phyloP scores from a whole-genome alignment of 208 protist species.

The Leptomonas seymouri region DNA sequence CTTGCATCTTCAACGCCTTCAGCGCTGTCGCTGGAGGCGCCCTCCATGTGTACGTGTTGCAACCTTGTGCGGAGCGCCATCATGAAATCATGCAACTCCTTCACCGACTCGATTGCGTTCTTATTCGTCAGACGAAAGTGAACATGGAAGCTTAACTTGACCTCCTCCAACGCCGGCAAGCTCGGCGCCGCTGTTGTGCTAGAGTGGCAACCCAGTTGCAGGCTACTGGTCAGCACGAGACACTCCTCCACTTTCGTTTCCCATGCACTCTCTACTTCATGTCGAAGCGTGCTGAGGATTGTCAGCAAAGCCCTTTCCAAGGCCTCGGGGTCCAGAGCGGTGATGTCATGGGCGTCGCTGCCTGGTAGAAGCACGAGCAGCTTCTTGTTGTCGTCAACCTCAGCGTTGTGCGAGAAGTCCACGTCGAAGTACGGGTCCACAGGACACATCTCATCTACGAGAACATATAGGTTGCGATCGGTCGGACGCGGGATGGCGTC shows the following conservation, averaged over 20 bases:
- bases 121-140: conserved; percentile 68
- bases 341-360: neutral
- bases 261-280: conserved; percentile 45
- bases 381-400: neutral
- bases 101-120: conserved; percentile 47
- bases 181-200: neutral
- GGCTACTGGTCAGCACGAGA: conserved; percentile 73
- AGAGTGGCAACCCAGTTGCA: conserved; percentile 22
- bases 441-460: conserved; percentile 69
- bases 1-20: neutral
- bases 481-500: conserved; percentile 41
- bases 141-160: conserved; percentile 85
- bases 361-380: conserved; percentile 7
- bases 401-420: conserved; percentile 50
- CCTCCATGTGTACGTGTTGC: conserved; percentile 18
- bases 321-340: conserved; percentile 1
- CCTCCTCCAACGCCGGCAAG: conserved; percentile 17
- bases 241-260: conserved; percentile 42
- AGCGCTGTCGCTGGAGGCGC: neutral
- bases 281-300: conserved; percentile 41
- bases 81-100: conserved; percentile 70
- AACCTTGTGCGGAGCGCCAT: conserved; percentile 34
- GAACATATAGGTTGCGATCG: conserved; percentile 77
- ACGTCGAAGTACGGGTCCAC: conserved; percentile 90
- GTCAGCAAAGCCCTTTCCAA: conserved; percentile 50